A percentile compares a stretch with the other conserved stretches of the same genome.
These are phyloP conservation scores for Pichia manshurica DNA, from an alignment of 805 yeast genomes.

Conservation along the genomic window DNA sequence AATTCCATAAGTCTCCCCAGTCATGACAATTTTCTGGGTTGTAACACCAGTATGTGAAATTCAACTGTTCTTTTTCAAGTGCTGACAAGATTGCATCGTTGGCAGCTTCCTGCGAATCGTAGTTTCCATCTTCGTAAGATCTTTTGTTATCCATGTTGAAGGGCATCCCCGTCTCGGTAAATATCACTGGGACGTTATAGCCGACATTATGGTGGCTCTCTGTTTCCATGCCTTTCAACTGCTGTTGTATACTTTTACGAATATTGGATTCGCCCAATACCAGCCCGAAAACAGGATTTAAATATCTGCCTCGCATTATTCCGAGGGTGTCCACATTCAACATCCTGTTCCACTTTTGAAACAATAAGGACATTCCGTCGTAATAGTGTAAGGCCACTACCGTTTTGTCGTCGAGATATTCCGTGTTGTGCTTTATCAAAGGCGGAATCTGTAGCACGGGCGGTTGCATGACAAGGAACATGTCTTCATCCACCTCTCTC, in stretches of 20 bases:
- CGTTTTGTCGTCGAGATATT: slow-evolving; percentile 54
- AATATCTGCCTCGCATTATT: slow-evolving; percentile 70
- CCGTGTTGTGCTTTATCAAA: slow-evolving; percentile 40
- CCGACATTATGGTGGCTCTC: slow-evolving; percentile 68
- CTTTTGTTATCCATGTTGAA: slow-evolving; percentile 84
- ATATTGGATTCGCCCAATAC: slow-evolving; percentile 81
- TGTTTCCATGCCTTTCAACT: slow-evolving; percentile 55
- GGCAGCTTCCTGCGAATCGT: slow-evolving; percentile 70
- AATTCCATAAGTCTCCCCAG: slow-evolving; percentile 91
- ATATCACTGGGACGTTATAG: slow-evolving; percentile 56
- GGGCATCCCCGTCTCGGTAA: slow-evolving; percentile 97
- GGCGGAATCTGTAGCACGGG: slow-evolving; percentile 83
- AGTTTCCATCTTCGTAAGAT: slow-evolving; percentile 64
- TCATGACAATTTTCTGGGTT: slow-evolving; percentile 64
- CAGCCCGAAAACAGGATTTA: slow-evolving; percentile 64
- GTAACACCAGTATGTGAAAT: slow-evolving; percentile 86
- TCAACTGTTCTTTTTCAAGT: slow-evolving; percentile 64
- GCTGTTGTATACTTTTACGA: slow-evolving; percentile 62
- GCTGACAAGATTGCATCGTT: slow-evolving; percentile 79
- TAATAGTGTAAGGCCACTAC: slow-evolving; percentile 86
- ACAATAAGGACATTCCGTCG: slow-evolving; percentile 91
- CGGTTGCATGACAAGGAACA: slow-evolving; percentile 66
- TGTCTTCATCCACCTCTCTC: slow-evolving; percentile 38
- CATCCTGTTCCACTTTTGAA: slow-evolving; percentile 77
- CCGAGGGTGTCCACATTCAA: slow-evolving; percentile 90